phyloP scores from a whole-genome alignment of 768 basidiomycete species.

The Termitomyces sp. region DNA sequence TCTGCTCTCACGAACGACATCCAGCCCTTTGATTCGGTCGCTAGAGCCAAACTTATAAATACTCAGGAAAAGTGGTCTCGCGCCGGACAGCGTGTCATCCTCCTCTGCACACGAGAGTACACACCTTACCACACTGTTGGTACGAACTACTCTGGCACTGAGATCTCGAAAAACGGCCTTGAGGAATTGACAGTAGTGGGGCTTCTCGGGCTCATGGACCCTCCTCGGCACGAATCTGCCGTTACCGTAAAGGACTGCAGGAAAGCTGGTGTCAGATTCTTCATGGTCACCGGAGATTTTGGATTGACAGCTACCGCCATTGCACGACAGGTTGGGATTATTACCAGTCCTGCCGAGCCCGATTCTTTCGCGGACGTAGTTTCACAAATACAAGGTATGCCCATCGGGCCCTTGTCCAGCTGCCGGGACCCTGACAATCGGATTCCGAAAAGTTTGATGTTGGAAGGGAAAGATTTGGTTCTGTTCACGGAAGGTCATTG shows the following conservation, averaged over 20 bases:
- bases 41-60: constrained; percentile 15
- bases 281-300: no score
- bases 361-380: constrained; percentile 8
- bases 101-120: constrained; percentile 31
- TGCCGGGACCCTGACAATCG: no score
- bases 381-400: no score
- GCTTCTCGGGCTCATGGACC: constrained; percentile 51
- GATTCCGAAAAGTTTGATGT: no score
- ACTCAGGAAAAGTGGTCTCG: constrained; percentile 39
- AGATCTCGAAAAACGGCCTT: constrained; percentile 33
- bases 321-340: no score
- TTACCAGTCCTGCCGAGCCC: constrained; percentile 14
- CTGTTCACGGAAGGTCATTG: no score
- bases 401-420: no score
- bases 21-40: constrained; percentile 22
- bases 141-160: constrained; percentile 21
- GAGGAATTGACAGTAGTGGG: constrained; percentile 42
- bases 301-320: no score
- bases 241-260: constrained; percentile 41
- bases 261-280: constrained; percentile 44
- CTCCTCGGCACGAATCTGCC: constrained; percentile 46
- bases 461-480: no score
- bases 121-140: constrained; percentile 17
- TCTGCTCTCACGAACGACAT: constrained; percentile 15
- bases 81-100: constrained; percentile 50